These are phyloP conservation scores for Uncinocarpus reesii DNA, from an alignment of 2,329 filamentous ascomycete genomes.

Conservation along the genomic window DNA sequence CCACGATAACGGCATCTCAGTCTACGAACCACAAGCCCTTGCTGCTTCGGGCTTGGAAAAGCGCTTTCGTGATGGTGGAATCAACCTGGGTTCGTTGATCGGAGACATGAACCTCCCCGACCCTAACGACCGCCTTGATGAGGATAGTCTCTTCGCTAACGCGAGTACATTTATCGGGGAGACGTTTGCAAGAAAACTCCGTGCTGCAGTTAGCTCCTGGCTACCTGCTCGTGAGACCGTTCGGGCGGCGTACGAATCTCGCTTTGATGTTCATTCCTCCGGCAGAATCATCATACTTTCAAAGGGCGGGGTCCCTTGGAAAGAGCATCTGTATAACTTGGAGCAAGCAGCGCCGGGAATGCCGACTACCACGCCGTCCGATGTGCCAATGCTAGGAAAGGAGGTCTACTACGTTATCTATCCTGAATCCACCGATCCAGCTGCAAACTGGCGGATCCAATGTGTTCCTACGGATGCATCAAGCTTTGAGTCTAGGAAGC, in stretches of 20 bases:
- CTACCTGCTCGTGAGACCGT: constrained; percentile 77
- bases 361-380: not conserved
- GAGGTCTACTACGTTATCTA: constrained; percentile 82
- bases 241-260: constrained; percentile 60
- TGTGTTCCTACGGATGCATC: constrained; percentile 74
- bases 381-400: constrained; percentile 25
- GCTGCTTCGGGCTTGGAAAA: constrained; percentile 63
- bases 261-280: constrained; percentile 56
- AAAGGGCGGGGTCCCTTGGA: constrained; percentile 74
- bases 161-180: constrained; percentile 80
- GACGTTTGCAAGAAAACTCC: constrained; percentile 72
- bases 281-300: constrained; percentile 76
- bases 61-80: constrained; percentile 71
- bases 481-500: constrained; percentile 85
- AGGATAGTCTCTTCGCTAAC: constrained; percentile 67
- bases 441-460: constrained; percentile 86
- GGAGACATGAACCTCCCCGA: constrained; percentile 63
- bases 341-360: constrained; percentile 49
- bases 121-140: constrained; percentile 49
- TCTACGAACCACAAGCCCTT: constrained; percentile 63
- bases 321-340: constrained; percentile 85
- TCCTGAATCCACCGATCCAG: constrained; percentile 65
- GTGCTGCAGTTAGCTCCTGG: constrained; percentile 68
- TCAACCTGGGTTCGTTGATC: constrained; percentile 76
- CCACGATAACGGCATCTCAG: constrained; percentile 88